Evolutionary conservation across 2,329 filamentous ascomycete genomes (phyloP).

Genomic region (Neoscytalidium dimidiatum): DNA sequence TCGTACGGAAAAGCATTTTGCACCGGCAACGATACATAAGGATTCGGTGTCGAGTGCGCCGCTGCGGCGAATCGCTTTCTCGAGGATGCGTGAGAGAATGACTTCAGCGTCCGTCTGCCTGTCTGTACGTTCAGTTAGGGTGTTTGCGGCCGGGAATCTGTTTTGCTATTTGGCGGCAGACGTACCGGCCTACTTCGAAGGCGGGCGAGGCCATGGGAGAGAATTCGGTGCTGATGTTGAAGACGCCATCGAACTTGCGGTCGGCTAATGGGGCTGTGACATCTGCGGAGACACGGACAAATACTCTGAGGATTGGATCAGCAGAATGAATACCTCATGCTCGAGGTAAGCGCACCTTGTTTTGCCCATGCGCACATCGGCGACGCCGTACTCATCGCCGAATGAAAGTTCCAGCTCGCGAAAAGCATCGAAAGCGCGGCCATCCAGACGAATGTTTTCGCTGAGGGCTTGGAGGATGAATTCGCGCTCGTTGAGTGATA

Average conservation of each 20-base stretch:
- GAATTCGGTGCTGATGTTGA: constrained; percentile 88
- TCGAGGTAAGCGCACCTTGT: constrained; percentile 65
- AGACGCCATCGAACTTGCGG: constrained; percentile 92
- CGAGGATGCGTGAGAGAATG: constrained; percentile 82
- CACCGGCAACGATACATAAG: constrained; percentile 85
- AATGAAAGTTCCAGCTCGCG: constrained; percentile 77
- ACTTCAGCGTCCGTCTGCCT: constrained; percentile 82
- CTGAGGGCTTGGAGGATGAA: constrained; percentile 84
- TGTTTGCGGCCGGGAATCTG: constrained; percentile 21
- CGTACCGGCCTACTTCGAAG: constrained; percentile 78
- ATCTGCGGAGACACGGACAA: constrained; percentile 84
- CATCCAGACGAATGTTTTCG: constrained; percentile 81
- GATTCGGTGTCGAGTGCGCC: constrained; percentile 94
- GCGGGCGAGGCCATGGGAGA: constrained; percentile 89
- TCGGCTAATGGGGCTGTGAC: constrained; percentile 83
- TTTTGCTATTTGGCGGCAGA: not conserved
- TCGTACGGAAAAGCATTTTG: constrained; percentile 88
- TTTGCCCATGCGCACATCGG: constrained; percentile 84
- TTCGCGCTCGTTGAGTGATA: constrained; percentile 82
- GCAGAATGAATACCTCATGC: constrained; percentile 9
- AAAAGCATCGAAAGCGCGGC: constrained; percentile 77
- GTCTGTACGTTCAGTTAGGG: constrained; percentile 43
- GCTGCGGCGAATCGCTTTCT: constrained; percentile 91
- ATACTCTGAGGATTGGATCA: constrained; percentile 58
- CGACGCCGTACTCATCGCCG: constrained; percentile 87